These are phyloP conservation scores for Marchantia paleacea DNA, from an alignment of 225 moss, liverwort and hornwort species.

Conservation along the genomic window DNA sequence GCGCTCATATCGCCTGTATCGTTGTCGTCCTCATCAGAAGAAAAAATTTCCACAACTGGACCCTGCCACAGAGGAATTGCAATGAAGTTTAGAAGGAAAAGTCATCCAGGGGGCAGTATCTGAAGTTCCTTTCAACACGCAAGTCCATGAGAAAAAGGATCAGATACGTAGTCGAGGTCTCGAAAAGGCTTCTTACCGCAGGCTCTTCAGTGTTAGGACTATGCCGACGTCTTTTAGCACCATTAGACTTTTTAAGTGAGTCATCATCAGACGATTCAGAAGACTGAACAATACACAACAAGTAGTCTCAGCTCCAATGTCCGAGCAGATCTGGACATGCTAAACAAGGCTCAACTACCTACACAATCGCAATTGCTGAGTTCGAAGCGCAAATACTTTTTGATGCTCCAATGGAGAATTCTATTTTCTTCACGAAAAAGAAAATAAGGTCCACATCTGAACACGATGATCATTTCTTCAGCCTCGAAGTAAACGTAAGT, in stretches of 20 bases:
- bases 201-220: slow-evolving; percentile 13
- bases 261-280: slow-evolving; percentile 22
- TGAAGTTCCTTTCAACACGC: neutral
- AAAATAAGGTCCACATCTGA: too few species aligned
- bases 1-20: slow-evolving; percentile 23
- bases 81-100: neutral
- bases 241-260: slow-evolving; percentile 1
- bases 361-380: neutral
- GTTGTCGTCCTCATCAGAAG: slow-evolving; percentile 65
- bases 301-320: neutral
- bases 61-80: slow-evolving; percentile 40
- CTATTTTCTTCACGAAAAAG: too few species aligned
- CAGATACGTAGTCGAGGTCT: neutral
- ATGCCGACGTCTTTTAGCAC: slow-evolving; percentile 29
- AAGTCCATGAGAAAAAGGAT: neutral
- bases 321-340: neutral
- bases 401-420: too few species aligned
- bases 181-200: slow-evolving; percentile 10
- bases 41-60: slow-evolving; percentile 76
- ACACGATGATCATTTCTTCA: too few species aligned
- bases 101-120: neutral
- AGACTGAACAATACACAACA: slow-evolving; percentile 17
- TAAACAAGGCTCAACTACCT: neutral
- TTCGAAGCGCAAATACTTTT: neutral
- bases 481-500: neutral